These are phyloP conservation scores for Colletotrichum abscissum DNA, from an alignment of 2,329 filamentous ascomycete species.

Conservation along the genomic window DNA sequence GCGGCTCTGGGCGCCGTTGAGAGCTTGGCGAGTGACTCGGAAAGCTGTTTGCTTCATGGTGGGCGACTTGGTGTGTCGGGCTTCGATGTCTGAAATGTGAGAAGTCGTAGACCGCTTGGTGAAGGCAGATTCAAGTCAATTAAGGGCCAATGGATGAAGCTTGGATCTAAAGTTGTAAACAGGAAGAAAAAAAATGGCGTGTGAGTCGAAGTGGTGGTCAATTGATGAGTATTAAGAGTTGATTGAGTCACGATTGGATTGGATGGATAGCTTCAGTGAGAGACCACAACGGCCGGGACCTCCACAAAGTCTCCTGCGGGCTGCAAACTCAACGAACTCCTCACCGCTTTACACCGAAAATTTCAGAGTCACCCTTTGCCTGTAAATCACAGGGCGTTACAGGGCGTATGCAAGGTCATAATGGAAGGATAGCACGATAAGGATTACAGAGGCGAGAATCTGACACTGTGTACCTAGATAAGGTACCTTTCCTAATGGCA, in stretches of 20 bases:
- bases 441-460: neutral
- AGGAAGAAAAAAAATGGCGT: neutral
- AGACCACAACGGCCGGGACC: slow-evolving; percentile 7
- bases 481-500: neutral
- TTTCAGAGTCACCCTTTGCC: slow-evolving; percentile 16
- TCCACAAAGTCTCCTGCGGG: slow-evolving; percentile 11
- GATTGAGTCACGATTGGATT: slow-evolving; percentile 32
- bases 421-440: neutral
- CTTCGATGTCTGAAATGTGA: neutral
- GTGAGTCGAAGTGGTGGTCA: slow-evolving; percentile 13
- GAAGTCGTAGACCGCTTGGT: slow-evolving; percentile 12
- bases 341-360: slow-evolving; percentile 37
- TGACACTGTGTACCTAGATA: neutral
- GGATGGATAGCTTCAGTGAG: slow-evolving; percentile 22
- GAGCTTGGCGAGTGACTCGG: slow-evolving; percentile 47
- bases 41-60: slow-evolving; percentile 49
- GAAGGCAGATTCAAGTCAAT: neutral
- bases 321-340: slow-evolving; percentile 27
- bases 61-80: slow-evolving; percentile 8
- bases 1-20: slow-evolving; percentile 52
- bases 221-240: neutral
- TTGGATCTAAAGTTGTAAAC: neutral
- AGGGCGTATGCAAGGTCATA: slow-evolving; percentile 14
- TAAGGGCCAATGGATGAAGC: neutral
- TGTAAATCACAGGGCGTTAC: neutral